Base-by-base conservation (phyloP, 2,329 filamentous ascomycete genomes). In the Stylonectria norvegica region DNA sequence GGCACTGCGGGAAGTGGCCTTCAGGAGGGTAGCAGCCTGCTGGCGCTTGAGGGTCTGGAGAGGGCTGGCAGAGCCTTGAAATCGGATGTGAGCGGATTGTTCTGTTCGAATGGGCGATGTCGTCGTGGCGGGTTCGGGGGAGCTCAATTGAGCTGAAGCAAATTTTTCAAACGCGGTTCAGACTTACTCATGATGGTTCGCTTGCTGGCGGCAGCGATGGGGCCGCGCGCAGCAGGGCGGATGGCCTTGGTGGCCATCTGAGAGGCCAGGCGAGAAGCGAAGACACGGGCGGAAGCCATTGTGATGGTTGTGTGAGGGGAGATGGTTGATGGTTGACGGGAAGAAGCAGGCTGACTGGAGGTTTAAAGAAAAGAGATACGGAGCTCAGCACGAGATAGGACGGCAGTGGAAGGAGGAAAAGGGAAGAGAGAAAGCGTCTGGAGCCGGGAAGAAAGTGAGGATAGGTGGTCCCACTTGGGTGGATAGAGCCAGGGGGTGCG, bases 251-350 rank as follows among this genome's bases (percentile, higher is more conserved):
- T 72, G 68, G 82, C 80, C 80, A 85, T 84, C 73, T 84, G 79
- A 67, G 81, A 77, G 71, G 84, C 83, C 76, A 89, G 78, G 71
- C 85, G 81, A 65, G 83, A 83, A 68, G 85, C 81, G 73, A 87
- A 77, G 70, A 88, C 78, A 74, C 85, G 85, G 69, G 80, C 74
- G 70, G 85, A 81, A 70, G 85, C 82, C 85, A 89, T 89, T 87
- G 78, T 79, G 78, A 81, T 72, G 74, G 74, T 69, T 72, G 53
- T 63, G 56, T 58, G 58, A 60, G 57, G 56, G 55, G 55, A 57
- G 63, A 58, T 59, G 54, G 57, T 56, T 58, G 54, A 54, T 50
- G 48, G 38, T 42, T 52, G 50, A 49, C 50, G 42, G 41, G 47
- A 47, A 48, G 45, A 42, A 50, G 56, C 55, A 56, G 53, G 55